Percentiles rank a stretch among this genome's conserved stretches.
Conservation (phyloP, 2,329 filamentous ascomycete genomes). For the Myriosclerotinia curreyana region DNA sequence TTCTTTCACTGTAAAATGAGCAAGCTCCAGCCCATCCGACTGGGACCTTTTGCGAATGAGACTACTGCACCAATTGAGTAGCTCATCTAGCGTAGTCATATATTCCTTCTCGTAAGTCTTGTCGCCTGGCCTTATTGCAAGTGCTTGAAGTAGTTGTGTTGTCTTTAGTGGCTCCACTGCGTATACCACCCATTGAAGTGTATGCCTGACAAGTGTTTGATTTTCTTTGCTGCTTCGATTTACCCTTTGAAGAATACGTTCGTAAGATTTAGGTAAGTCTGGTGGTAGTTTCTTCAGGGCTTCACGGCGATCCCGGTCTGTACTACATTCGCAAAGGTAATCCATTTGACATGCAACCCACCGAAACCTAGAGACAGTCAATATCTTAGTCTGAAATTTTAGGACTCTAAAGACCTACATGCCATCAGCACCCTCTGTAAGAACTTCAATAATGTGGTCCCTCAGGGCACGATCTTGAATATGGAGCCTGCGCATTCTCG, state of each 20-base stretch:
- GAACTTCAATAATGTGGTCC: slow-evolving; percentile 24
- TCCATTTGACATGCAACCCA: slow-evolving; percentile 30
- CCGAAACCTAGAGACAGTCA: slow-evolving; percentile 24
- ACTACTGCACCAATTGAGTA: slow-evolving; percentile 33
- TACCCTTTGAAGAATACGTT: slow-evolving; percentile 35
- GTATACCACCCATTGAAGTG: slow-evolving; percentile 28
- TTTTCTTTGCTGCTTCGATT: slow-evolving; percentile 28
- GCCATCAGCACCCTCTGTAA: slow-evolving; percentile 26
- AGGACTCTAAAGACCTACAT: slow-evolving; percentile 24
- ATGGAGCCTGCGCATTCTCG: slow-evolving; percentile 15
- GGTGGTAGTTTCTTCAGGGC: slow-evolving; percentile 26
- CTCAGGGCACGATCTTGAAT: slow-evolving; percentile 22
- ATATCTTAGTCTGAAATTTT: slow-evolving; percentile 17
- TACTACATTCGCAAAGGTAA: slow-evolving; percentile 27
- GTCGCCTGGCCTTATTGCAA: slow-evolving; percentile 23
- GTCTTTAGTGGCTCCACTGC: not conserved
- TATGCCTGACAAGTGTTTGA: slow-evolving; percentile 28
- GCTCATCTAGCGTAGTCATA: slow-evolving; percentile 28
- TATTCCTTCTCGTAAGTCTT: slow-evolving; percentile 25
- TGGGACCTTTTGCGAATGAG: slow-evolving; percentile 26
- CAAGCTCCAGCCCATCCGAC: slow-evolving; percentile 27
- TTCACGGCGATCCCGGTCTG: slow-evolving; percentile 29
- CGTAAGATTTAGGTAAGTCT: slow-evolving; percentile 34
- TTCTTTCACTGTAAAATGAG: slow-evolving; percentile 36
- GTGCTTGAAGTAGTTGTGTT: slow-evolving; percentile 25